Evolutionary conservation across 495 filamentous ascomycete genomes (phyloP), one percentile per base, ranked within the genome.

Genomic region (Aspergillus haitiensis): DNA sequence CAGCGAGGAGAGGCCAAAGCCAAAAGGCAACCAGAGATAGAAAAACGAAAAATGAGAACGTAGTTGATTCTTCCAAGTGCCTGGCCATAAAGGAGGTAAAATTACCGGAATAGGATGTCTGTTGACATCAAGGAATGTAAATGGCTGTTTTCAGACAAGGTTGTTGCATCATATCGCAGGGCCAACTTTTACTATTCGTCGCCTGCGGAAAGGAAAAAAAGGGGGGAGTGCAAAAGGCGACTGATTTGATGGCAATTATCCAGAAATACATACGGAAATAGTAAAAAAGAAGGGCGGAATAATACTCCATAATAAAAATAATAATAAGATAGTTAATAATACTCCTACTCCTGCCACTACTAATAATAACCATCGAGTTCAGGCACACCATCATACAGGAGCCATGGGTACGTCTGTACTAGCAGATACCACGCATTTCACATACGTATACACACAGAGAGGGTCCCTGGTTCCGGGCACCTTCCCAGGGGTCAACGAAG

Each of bases 391-490:
- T 51, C 32, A 11, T 33, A 31, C 48, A 51, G n/a, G 37, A 11
- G 37, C 37, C 37, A n/a, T 40, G 37, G 31, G 12, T 50, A 50
- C 7, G 32, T 31, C 21, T 16, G 47, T 21, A 50, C 47, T 31
- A 50, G 47, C 16, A 7, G 16, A 27, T 53, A 53, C 50, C 10
- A 31, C 9, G 33, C 21, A 27, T 27, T 27, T 27, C 21, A 36
- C 12, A 5, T 32, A 53, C 31, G 50, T 32, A 55, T 47, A 60
- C 37, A 47, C 27, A 34, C 32, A 10, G 27, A 13, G 31, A 31
- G 13, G 18, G 51, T 61, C 56, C 35, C 64, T 67, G 64, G 61
- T 61, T 67, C 54, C 60, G 52, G 60, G 58, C 54, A 54, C 57
- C 60, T 63, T 63, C 55, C 64, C 61, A 61, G 56, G 60, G 66